Percentiles rank a stretch among this genome's conserved stretches.
These are phyloP conservation scores for Pseudoperonospora humuli DNA, from an alignment of 352 stramenopile species.

Conservation along the genomic window DNA sequence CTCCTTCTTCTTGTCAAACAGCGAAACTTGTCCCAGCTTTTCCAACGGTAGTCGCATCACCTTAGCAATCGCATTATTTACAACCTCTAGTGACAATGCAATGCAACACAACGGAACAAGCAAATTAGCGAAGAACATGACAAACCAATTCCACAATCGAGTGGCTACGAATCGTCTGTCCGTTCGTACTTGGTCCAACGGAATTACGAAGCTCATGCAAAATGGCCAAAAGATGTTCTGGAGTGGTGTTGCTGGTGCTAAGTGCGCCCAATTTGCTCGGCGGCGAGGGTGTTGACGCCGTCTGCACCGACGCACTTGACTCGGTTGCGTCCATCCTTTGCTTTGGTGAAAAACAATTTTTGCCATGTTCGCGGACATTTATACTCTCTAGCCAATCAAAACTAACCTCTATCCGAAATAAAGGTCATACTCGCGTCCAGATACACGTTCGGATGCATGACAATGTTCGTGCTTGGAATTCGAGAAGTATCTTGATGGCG, in stretches of 20 bases:
- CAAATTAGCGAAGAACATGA: constrained; percentile 7
- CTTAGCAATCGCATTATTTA: constrained; percentile 64
- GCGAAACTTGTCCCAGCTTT: constrained; percentile 1
- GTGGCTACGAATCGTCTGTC: background rate
- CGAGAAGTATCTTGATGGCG: constrained; percentile 1
- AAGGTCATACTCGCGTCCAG: constrained; percentile 34
- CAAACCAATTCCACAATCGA: constrained; percentile 1
- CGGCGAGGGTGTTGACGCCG: constrained; percentile 1
- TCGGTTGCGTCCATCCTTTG: constrained; percentile 7
- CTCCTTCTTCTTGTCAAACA: constrained; percentile 9
- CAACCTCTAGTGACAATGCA: constrained; percentile 34
- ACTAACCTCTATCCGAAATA: background rate
- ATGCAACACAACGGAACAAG: constrained; percentile 5
- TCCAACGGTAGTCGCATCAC: constrained; percentile 32
- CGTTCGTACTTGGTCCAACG: constrained; percentile 50
- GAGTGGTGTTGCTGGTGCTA: constrained; percentile 25
- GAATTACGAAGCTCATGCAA: constrained; percentile 49
- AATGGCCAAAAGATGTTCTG: constrained; percentile 55
- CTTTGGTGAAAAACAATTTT: constrained; percentile 15
- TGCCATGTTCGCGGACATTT: too few relatives aligned
- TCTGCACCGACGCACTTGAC: background rate
- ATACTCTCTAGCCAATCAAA: constrained; percentile 16
- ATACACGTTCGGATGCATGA: constrained; percentile 56
- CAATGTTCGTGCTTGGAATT: constrained; percentile 2
- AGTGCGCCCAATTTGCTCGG: constrained; percentile 21